Evolutionary conservation across 495 filamentous ascomycete species (phyloP).

Genomic region (Hypoxylon subgilvum): DNA sequence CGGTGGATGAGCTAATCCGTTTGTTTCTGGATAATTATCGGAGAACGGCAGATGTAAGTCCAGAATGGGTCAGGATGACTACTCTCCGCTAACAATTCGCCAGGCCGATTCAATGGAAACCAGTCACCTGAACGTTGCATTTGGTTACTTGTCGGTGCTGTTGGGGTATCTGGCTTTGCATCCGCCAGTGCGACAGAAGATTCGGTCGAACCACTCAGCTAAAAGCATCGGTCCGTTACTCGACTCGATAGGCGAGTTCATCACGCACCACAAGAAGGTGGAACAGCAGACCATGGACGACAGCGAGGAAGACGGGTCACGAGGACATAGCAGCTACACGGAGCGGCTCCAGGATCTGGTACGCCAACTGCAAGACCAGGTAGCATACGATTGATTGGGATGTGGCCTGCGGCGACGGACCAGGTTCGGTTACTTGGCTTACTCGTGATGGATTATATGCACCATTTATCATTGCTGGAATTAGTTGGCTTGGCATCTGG

Average conservation of each 20-base stretch:
- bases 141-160: conserved; percentile 88
- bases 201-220: conserved; percentile 61
- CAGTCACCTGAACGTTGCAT: conserved; percentile 82
- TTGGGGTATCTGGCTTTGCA: conserved; percentile 79
- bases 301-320: conserved; percentile 53
- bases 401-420: not conserved
- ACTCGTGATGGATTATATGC: conserved; percentile 2
- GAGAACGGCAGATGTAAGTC: conserved; percentile 56
- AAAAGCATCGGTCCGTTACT: conserved; percentile 67
- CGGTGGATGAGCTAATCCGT: conserved; percentile 54
- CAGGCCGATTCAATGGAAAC: conserved; percentile 86
- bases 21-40: conserved; percentile 60
- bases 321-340: conserved; percentile 59
- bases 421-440: conserved; percentile 4
- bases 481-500: conserved; percentile 8
- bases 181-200: conserved; percentile 53
- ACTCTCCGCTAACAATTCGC: conserved; percentile 12
- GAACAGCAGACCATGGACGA: conserved; percentile 63
- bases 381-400: conserved; percentile 24
- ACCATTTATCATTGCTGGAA: conserved; percentile 17
- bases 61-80: conserved; percentile 6
- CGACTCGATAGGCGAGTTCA: conserved; percentile 85
- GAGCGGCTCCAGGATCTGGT: conserved; percentile 64
- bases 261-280: conserved; percentile 75
- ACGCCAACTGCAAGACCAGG: conserved; percentile 46